Base-by-base conservation (phyloP, 2,329 filamentous ascomycete species). In the Colletotrichum abscissum region DNA sequence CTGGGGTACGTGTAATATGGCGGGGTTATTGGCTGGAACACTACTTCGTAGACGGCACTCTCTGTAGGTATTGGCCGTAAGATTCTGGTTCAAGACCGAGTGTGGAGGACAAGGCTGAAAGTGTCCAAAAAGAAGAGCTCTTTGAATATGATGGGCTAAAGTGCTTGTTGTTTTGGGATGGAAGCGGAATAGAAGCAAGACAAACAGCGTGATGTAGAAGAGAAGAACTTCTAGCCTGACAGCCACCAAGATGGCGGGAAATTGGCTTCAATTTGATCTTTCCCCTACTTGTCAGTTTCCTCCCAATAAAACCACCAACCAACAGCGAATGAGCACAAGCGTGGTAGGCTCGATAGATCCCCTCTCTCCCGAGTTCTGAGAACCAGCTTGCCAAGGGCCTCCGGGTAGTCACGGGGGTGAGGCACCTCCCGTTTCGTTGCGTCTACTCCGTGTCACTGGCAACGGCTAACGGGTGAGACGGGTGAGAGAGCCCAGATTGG, bases 241-340 rank as follows among this genome's bases (percentile, higher is more conserved):
- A 49, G 22, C 54, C 28, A 55, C 52, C 49, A 54, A 9, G 19
- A 66, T 14, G 54, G 33, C 42, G 59, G 42, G 70, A 69, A 70
- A 70, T 73, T 70, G 70, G 52, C 33, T 59, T 70, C 70, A 64
- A 73, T 64, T 63, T 64, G 70, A 33, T 60, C 70, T 46, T 70
- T 70, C 59, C 70, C 26, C 42, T 69, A 64, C 58, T 54, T 46
- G 66, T 38, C 59, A 64, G 59, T 73, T 69, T 55, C 59, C 66
- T 49, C 33, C 62, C 66, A 72, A 52, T 46, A 56, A 30, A 58
- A 46, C 64, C 55, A 59, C 59, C 59, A 54, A 19, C 55, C 59
- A 63, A 59, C 65, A n/a, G 52, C 55, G 12, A 55, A 33, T 28
- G 64, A 35, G 57, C 64, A 62, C 46, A 54, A 49, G 33, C 42